Conservation (phyloP, 169 alveolate species). For the Plasmodium billcollinsi region DNA sequence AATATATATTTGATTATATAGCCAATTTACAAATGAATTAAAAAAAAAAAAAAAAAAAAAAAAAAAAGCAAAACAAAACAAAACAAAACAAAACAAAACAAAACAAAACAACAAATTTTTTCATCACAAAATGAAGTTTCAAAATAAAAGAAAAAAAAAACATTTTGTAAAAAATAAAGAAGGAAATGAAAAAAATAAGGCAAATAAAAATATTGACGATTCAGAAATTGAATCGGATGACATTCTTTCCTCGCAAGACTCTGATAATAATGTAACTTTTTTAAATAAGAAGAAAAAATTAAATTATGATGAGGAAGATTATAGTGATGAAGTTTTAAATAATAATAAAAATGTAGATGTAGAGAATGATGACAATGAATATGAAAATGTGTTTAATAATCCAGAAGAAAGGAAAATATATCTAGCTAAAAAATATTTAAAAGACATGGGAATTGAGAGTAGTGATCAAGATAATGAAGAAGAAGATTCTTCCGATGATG, state of each 20-base stretch:
- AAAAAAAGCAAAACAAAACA: no score
- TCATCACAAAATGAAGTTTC: constrained; percentile 42
- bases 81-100: no score
- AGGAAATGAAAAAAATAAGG: constrained; percentile 7
- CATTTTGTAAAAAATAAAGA: background rate
- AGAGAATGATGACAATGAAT: constrained; percentile 18
- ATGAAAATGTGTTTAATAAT: constrained; percentile 34
- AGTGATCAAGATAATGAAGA: constrained; percentile 16
- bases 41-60: no score
- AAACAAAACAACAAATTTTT: no score
- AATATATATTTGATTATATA: no score
- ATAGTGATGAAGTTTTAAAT: background rate
- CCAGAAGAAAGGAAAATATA: constrained; percentile 75
- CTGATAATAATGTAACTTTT: constrained; percentile 3
- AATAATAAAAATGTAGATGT: constrained; percentile 9
- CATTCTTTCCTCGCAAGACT: constrained; percentile 34
- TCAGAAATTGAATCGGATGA: constrained; percentile 73
- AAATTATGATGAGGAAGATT: background rate
- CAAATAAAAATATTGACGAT: constrained; percentile 8
- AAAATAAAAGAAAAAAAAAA: constrained; percentile 45
- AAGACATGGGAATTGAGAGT: constrained; percentile 65
- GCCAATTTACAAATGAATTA: no score
- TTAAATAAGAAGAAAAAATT: constrained; percentile 24
- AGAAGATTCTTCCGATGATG: constrained; percentile 1
- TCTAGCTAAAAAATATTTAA: constrained; percentile 64